Evolutionary conservation across 2,329 filamentous ascomycete genomes (phyloP), one percentile per base, ranked within the genome.

Genomic region (Aspergillus candidus): DNA sequence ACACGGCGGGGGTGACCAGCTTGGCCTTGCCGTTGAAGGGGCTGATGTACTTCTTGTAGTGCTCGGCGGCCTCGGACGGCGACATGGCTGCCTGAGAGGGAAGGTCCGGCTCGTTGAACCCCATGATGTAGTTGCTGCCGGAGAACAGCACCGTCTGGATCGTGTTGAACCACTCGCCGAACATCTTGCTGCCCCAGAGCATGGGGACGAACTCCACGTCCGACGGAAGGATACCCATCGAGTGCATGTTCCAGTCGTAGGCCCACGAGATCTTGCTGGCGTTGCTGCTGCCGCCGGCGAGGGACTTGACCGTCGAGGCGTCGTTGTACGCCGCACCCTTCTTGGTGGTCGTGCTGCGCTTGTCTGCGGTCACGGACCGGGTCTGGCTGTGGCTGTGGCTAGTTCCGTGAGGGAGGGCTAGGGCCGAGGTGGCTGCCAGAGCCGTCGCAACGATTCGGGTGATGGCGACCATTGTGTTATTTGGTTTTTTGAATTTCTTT

Each of bases 51-150:
- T 60, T 43, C 46, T 55, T 51, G 57, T 70, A 71, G 46, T 55
- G 53, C 12, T 43, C 34, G 27, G 63, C 69, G 27, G 70, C 70
- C 6, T 64, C 60, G 7, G 51, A 30, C 13, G 67, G 60, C 32
- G 56, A 51, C 56, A 73, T 67, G 51, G 58, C 55, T 37, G 70
- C 57, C 54, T 72, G 70, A 2, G 50, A 49, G 41, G 47, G 8
- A 8, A 60, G 56, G 51, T 74, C 71, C 18, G 71, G 71, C 52
- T 74, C 71, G 57, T 74, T 74, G 63, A 74, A 72, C 31, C 63
- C 65, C 36, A 73, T 52, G 30, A 72, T 58, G 47, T 69, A 64
- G 18, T 50, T 56, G 49, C 57, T 60, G 38, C 65, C 67, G 33
- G 58, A 59, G 27, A 57, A 53, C 8, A 72, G 59, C 15, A 60